Evolutionary conservation across 768 basidiomycete genomes (phyloP), one percentile per base, ranked within the genome.

Genomic region (Suillus fuscotomentosus): DNA sequence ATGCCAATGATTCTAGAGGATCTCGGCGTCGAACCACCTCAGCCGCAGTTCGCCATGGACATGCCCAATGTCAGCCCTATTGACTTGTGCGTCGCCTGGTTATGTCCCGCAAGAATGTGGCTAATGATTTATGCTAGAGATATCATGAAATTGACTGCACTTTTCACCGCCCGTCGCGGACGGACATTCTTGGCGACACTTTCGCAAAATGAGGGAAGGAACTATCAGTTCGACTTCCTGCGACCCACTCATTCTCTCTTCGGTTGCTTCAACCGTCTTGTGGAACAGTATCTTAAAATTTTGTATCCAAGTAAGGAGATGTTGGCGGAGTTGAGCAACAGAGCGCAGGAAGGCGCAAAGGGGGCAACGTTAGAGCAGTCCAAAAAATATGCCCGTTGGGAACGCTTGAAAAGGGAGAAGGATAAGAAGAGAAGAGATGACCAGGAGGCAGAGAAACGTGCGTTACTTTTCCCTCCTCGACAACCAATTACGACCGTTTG

Each of bases 191-290:
- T 98, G 14, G 87, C 88, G 9, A 84, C 88, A 5, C 87, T 99
- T 31, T 95, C 95, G 8, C 82, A 87, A 31, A 86, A 89, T 45
- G 97, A 99, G 79, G 94, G 94, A 10, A 88, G 93, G 51, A 99
- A 99, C 77, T 96, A 93, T 74, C 96, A 99, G 71, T 99, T 99
- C 73, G 97, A 99, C 73, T 99, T 99, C 75, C 83, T 99, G 59
- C 87, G 95, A 50, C 97, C 97, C 11, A 94, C 89, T 2, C 97
- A 99, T 75, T 97, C 97, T 7, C 88, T 99, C 41, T 99, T 96
- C 71, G 90, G 92, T 48, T 96, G 93, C 79, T 99, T 99, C 82
- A 98, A 99, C 77, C 89, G 92, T 70, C 86, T 99, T 77, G 95
- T 98, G 69, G 95, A 98, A 71, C 95, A 97, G 75, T 99, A 99